Conservation (phyloP, 352 stramenopile species). For the Pythium scleroteichum region DNA sequence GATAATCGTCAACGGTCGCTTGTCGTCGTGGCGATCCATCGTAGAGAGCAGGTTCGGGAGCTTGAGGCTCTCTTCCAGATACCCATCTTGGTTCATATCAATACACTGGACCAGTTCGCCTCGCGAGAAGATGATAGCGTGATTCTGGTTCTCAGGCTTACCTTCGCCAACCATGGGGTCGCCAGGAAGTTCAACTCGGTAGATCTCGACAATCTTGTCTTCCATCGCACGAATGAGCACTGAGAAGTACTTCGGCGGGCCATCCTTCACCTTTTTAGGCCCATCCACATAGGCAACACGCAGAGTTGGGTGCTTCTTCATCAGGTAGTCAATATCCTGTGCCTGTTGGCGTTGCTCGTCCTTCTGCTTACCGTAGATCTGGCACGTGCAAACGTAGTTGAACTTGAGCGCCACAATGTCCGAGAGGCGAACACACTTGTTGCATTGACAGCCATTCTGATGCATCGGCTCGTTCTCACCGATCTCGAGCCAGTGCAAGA, state of each 20-base stretch:
- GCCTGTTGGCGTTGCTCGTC: slow-evolving; percentile 83
- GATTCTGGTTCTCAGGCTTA: slow-evolving; percentile 90
- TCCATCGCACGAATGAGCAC: slow-evolving; percentile 72
- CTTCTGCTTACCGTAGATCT: slow-evolving; percentile 89
- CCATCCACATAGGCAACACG: slow-evolving; percentile 84
- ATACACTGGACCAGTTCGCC: slow-evolving; percentile 89
- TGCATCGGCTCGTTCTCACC: slow-evolving; percentile 88
- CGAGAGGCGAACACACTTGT: slow-evolving; percentile 81
- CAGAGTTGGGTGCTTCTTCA: slow-evolving; percentile 78
- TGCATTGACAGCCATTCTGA: slow-evolving; percentile 71
- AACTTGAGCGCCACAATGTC: slow-evolving; percentile 89
- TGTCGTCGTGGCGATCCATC: slow-evolving; percentile 68
- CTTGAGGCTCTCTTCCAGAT: slow-evolving; percentile 82
- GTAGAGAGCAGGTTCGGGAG: slow-evolving; percentile 83
- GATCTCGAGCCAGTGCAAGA: slow-evolving; percentile 89
- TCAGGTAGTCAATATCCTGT: slow-evolving; percentile 56
- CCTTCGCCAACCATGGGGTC: slow-evolving; percentile 87
- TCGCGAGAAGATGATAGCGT: slow-evolving; percentile 86
- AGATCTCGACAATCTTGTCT: slow-evolving; percentile 81
- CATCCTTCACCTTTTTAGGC: slow-evolving; percentile 87
- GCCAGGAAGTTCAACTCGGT: slow-evolving; percentile 79
- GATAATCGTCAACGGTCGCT: slow-evolving; percentile 79
- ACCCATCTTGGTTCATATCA: slow-evolving; percentile 90
- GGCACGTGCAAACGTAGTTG: slow-evolving; percentile 88
- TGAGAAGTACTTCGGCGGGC: slow-evolving; percentile 82